Evolutionary conservation across 2,329 filamentous ascomycete genomes (phyloP), one percentile per base, ranked within the genome.

Genomic region (Colletotrichum melonis): DNA sequence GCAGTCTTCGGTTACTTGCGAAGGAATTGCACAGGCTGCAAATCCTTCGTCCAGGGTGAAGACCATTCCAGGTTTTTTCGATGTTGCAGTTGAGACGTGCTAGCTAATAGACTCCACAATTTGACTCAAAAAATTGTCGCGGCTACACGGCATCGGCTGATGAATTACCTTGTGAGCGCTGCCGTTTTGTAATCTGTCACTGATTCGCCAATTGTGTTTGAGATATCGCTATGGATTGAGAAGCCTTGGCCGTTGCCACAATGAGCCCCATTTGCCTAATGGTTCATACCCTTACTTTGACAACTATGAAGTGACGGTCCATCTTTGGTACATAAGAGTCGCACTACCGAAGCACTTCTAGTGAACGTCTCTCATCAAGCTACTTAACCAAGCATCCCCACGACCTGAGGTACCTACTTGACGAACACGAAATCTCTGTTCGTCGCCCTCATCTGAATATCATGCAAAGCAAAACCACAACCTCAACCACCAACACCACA

Each of bases 91-190:
- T n/a, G 6, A 54, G 26, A 14, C 6, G 2, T 8, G 9, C 11
- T 26, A 24, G 19, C 38, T 26, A 63, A 64, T 32, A 0, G 7
- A 19, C 8, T 12, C 46, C 67, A 35, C 67, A 28, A 28, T 62
- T 26, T 73, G 70, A 62, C 46, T 66, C 67, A 73, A n/a, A 9
- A 7, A 3, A 69, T 30, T n/a, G 22, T 65, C 16, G 22, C 63
- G 14, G 12, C 5, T 28, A 22, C 4, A 24, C 14, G 46, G 26
- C 12, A 35, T 46, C 60, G 19, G 7, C n/a, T 9, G 28, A 46
- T 49, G 46, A 26, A 55, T 72, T 30, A 26, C 28, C 24, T 66
- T 8, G 2, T 26, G 28, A 11, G 7, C 24, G 24, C 24, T 24
- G 24, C 24, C 24, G 1, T 54, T 62, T 52, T 14, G 16, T 38